Base-by-base conservation (phyloP, 2,329 filamentous ascomycete species). In the Colletotrichum shisoi region DNA sequence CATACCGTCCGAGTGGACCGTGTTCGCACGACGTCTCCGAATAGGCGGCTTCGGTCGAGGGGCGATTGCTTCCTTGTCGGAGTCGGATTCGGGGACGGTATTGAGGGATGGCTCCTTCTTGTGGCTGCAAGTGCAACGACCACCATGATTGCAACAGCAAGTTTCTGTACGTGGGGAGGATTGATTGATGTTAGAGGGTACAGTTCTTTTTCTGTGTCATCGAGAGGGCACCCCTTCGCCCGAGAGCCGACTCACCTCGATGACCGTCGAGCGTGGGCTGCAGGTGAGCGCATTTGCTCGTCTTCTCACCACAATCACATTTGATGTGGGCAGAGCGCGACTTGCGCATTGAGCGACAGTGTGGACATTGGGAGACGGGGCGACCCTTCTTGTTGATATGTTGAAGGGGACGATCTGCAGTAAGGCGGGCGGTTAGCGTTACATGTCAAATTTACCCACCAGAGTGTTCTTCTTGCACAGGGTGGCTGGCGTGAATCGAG, bases 321-420 rank as follows among this genome's bases (percentile, higher is more conserved):
- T 95, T 96, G 76, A 95, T 88, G 80, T 98, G 95, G 71, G 94
- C 92, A 67, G 94, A 90, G 74, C 95, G 92, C 79, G 93, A 94
- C 85, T 98, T 98, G 82, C 95, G 94, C 85, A 96, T 91, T 72
- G 91, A 88, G 78, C 95, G 94, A 82, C 95, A 99, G 82, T 99
- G 95, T 73, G 93, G 88, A 81, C 95, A 99, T 89, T 99, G 95
- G 74, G 95, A 97, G 73, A 98, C 93, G 70, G 95, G 95, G 70
- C 94, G 91, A 76, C 94, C 94, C 84, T 98, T 98, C 80, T 96
- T 97, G 80, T 96, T 96, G 83, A 97, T 96, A 78, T 96, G 93
- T 76, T 92, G 91, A 71, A 98, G 87, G 71, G 92, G 92, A 72
- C 94, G 92, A 79, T 97, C 95, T 97, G 74, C 65, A 68, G 39